Conservation (phyloP, 768 basidiomycete species). For the Amyloporia xantha region DNA sequence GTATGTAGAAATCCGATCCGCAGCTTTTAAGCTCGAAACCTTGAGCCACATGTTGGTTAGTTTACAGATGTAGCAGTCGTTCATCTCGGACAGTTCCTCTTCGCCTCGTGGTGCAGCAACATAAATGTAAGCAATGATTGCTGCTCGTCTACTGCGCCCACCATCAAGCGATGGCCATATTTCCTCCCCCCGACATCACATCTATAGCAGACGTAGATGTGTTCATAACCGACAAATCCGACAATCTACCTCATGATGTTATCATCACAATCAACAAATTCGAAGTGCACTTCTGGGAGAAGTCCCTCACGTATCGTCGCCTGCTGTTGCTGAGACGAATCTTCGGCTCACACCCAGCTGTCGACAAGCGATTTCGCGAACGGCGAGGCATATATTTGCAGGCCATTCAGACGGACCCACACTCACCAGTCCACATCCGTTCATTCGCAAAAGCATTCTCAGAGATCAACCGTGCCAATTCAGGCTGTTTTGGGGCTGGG, state of each 20-base stretch:
- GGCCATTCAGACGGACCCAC: not conserved
- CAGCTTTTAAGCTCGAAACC: too few relatives aligned
- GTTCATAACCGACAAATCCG: not conserved
- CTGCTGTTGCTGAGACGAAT: not conserved
- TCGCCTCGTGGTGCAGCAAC: too few relatives aligned
- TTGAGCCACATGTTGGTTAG: too few relatives aligned
- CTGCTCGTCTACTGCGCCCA: too few relatives aligned
- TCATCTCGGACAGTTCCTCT: too few relatives aligned
- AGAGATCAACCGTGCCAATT: not conserved
- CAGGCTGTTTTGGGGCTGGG: not conserved
- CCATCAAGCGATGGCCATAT: not conserved
- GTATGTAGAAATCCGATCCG: too few relatives aligned
- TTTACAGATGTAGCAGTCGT: too few relatives aligned
- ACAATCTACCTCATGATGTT: not conserved
- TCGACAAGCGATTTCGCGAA: not conserved
- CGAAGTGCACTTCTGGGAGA: not conserved
- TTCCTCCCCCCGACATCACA: not conserved
- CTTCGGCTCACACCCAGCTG: not conserved
- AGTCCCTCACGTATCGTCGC: not conserved
- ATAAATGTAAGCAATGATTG: too few relatives aligned
- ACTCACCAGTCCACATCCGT: not conserved
- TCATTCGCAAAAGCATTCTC: not conserved
- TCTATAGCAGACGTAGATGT: slow-evolving; percentile 1
- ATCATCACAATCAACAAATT: not conserved
- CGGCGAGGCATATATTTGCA: not conserved